phyloP scores from a whole-genome alignment of 2,329 filamentous ascomycete species.

The Dothidotthia symphoricarpi region DNA sequence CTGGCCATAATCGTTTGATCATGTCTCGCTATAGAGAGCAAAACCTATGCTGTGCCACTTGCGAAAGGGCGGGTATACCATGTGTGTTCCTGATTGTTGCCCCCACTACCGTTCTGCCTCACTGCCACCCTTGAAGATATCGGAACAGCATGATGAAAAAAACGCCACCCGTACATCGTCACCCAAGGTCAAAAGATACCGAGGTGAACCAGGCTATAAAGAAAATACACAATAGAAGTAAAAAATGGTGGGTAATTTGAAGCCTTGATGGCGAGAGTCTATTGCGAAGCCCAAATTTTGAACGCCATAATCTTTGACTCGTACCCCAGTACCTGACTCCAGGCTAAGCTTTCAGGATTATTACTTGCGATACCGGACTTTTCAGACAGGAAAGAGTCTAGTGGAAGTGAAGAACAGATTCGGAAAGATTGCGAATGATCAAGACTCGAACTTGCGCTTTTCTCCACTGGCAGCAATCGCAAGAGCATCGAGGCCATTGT shows the following conservation, averaged over 20 bases:
- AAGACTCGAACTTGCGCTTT: slow-evolving; percentile 39
- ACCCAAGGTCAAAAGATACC: too few relatives aligned
- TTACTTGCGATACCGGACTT: not conserved
- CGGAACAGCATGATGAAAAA: too few relatives aligned
- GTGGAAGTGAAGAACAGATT: slow-evolving; percentile 1
- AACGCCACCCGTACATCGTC: too few relatives aligned
- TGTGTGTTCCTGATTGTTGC: too few relatives aligned
- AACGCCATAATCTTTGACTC: slow-evolving; percentile 13
- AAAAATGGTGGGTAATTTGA: slow-evolving; percentile 27
- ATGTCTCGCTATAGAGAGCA: too few relatives aligned
- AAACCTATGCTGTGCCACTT: too few relatives aligned
- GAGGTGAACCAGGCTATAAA: too few relatives aligned
- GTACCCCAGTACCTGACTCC: slow-evolving; percentile 14
- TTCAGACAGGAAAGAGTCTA: slow-evolving; percentile 1
- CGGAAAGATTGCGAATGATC: slow-evolving; percentile 6
- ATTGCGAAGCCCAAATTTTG: slow-evolving; percentile 25
- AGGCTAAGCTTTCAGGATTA: too few relatives aligned
- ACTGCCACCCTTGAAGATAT: too few relatives aligned
- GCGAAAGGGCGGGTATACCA: too few relatives aligned
- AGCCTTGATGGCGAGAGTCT: slow-evolving; percentile 45
- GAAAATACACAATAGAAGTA: not conserved
- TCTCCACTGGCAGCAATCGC: slow-evolving; percentile 40
- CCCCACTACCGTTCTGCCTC: too few relatives aligned
- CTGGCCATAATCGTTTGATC: too few relatives aligned
- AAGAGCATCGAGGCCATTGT: slow-evolving; percentile 39